These are phyloP conservation scores for Botrytis porri DNA, from an alignment of 2,329 filamentous ascomycete species.

Conservation along the genomic window DNA sequence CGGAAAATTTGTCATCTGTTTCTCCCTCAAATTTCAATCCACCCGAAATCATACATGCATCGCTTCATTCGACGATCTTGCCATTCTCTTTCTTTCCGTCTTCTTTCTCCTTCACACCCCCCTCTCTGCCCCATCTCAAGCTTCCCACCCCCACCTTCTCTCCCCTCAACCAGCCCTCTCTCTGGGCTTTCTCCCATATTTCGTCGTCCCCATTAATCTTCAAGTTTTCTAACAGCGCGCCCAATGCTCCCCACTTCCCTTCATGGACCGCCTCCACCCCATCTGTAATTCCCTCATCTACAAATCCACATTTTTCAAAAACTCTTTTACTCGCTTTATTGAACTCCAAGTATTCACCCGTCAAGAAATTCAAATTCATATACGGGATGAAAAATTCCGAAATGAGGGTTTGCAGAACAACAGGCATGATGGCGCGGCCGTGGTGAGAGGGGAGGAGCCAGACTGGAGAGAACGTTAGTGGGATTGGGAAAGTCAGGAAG, in stretches of 20 bases:
- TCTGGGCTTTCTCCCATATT: background rate
- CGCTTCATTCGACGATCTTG: background rate
- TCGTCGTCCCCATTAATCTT: background rate
- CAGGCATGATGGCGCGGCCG: constrained; percentile 19
- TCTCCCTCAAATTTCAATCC: background rate
- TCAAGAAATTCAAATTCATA: constrained; percentile 16
- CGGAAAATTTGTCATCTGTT: background rate
- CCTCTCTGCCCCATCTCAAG: background rate
- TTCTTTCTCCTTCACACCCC: background rate
- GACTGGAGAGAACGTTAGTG: constrained; percentile 5
- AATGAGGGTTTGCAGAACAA: constrained; percentile 11
- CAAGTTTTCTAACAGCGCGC: background rate
- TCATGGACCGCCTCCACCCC: background rate
- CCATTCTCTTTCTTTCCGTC: background rate
- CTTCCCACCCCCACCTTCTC: background rate
- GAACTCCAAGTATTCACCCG: constrained; percentile 11
- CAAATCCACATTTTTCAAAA: constrained; percentile 24
- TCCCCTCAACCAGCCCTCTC: background rate
- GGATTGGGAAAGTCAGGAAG: background rate
- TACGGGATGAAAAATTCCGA: constrained; percentile 20
- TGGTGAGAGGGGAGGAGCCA: constrained; percentile 18
- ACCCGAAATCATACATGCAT: background rate
- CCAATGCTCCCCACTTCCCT: background rate
- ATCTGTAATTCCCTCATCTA: background rate
- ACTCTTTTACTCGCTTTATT: constrained; percentile 20